phyloP scores from a whole-genome alignment of 306 rosid species.

The Albizia julibrissin region DNA sequence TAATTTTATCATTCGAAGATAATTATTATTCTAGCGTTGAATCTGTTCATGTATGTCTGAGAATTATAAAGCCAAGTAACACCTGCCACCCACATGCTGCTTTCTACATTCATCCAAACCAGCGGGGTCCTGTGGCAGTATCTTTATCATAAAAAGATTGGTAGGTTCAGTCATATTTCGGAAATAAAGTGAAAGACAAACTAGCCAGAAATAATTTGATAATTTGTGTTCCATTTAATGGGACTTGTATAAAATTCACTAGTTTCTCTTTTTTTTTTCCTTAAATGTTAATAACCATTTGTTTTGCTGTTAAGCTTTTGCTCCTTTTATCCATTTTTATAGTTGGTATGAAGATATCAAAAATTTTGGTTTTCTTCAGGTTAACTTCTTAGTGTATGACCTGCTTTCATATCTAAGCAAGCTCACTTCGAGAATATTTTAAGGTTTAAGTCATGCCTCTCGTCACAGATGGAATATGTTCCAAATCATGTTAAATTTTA shows the following conservation, averaged over 20 bases:
- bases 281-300: constrained; percentile 21
- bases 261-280: neutral
- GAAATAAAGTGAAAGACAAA: neutral
- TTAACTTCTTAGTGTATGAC: neutral
- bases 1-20: constrained; percentile 17
- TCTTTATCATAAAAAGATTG: constrained; percentile 8
- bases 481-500: constrained; percentile 3
- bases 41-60: constrained; percentile 10
- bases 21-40: constrained; percentile 9
- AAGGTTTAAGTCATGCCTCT: constrained; percentile 6
- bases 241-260: neutral
- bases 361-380: constrained; percentile 9
- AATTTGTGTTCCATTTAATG: constrained; percentile 3
- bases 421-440: neutral
- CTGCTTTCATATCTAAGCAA: constrained; percentile 25
- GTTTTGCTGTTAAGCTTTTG: constrained; percentile 22
- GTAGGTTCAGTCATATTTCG: neutral
- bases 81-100: neutral
- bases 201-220: neutral
- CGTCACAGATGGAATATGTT: constrained; percentile 7
- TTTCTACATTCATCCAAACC: constrained; percentile 20
- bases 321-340: constrained; percentile 7
- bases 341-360: constrained; percentile 5
- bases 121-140: neutral
- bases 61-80: constrained; percentile 14